Evolutionary conservation across 352 stramenopile species (phyloP), one percentile per base, ranked within the genome.

Genomic region (Phytophthora tubulina): DNA sequence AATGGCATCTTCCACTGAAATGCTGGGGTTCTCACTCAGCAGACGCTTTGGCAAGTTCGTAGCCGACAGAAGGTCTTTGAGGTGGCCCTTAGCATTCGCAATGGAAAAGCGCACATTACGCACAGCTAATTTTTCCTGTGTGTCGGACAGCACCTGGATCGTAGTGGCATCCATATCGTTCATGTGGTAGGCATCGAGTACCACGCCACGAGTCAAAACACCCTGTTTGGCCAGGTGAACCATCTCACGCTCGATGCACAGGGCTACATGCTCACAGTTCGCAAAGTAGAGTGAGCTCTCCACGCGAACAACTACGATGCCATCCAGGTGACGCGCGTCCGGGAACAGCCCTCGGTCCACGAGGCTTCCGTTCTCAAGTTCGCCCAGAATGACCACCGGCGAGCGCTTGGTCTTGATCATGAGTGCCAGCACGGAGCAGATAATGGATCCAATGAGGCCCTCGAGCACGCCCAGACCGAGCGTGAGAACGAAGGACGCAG

Each of bases 91-190:
- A n/a, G 41, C 41, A 21, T 46, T 46, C 21, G 41, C 41, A 7
- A 46, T 46, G 11, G 41, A 46, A 27, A 46, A 46, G 4, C 41
- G 41, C n/a, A 46, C 21, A 21, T 46, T 13, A n/a, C 41, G 41
- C 21, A 46, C 41, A 21, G 41, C 41, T 5, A 46, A 6, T n/a
- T 46, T 46, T n/a, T 46, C 41, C 41, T 46, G 41, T 6, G 41
- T 46, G 41, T 46, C 41, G n/a, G 41, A 46, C 41, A 46, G 41
- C 14, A 46, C 41, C 41, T 46, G 41, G 13, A 46, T 46, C 41
- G 41, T 46, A 21, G 41, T 46, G 21, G 41, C 41, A n/a, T 46
- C 41, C 41, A 46, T 46, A n/a, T 46, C 41, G 13, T 46, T 46
- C 41, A 46, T 21, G 41, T 46, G 41, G 41, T 46, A 46, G 41